These are phyloP conservation scores for Talaromyces sp. DNA, from an alignment of 2,329 filamentous ascomycete species.

Conservation along the genomic window DNA sequence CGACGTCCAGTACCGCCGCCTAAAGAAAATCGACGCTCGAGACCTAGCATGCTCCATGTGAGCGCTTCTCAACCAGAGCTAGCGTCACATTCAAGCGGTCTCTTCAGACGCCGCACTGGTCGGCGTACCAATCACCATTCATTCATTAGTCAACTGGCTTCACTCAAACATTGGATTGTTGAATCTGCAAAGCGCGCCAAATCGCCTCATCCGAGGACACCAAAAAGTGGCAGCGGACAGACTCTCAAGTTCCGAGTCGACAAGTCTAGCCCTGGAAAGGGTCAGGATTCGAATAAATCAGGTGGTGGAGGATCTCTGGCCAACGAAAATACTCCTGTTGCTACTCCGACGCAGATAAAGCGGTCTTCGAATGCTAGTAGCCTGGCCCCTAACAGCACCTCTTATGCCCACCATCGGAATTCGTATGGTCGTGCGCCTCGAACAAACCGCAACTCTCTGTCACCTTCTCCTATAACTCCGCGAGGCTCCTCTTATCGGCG, in stretches of 20 bases:
- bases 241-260: slow-evolving; percentile 34
- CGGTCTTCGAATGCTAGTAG: slow-evolving; percentile 37
- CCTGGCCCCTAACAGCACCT: slow-evolving; percentile 36
- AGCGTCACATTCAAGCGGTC: slow-evolving; percentile 47
- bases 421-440: slow-evolving; percentile 34
- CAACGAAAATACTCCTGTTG: slow-evolving; percentile 17
- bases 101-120: slow-evolving; percentile 48
- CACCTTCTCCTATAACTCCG: slow-evolving; percentile 81
- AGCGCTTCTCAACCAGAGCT: slow-evolving; percentile 65
- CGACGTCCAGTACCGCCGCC: slow-evolving; percentile 76
- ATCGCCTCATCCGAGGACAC: slow-evolving; percentile 43
- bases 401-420: slow-evolving; percentile 36
- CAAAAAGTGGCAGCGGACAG: slow-evolving; percentile 19
- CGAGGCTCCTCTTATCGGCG: slow-evolving; percentile 72
- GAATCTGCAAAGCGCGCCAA: slow-evolving; percentile 59
- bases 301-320: slow-evolving; percentile 17
- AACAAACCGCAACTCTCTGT: slow-evolving; percentile 65
- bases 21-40: slow-evolving; percentile 73
- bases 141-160: slow-evolving; percentile 60
- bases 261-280: slow-evolving; percentile 34
- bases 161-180: slow-evolving; percentile 67
- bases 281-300: slow-evolving; percentile 28
- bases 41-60: slow-evolving; percentile 80
- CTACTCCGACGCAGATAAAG: slow-evolving; percentile 34
- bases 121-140: slow-evolving; percentile 53